Percentiles rank a stretch among this genome's conserved stretches.
Conservation (phyloP, 2,329 filamentous ascomycete species). For the Paecilomyces formosus region DNA sequence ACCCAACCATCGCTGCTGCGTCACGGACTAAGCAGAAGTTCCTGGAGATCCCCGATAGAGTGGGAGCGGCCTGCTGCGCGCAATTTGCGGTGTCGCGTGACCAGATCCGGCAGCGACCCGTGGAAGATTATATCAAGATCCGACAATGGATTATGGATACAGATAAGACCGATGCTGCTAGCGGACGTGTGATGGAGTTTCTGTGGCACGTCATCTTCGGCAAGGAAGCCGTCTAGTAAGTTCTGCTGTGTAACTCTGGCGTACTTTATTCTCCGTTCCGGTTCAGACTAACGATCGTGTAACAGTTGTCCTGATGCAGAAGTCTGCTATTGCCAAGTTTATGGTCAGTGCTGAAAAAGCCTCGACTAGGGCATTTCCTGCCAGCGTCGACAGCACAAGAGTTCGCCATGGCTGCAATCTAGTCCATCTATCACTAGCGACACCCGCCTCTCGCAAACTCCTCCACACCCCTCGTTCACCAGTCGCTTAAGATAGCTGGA, state of each 20-base stretch:
- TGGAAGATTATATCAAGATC: conserved; percentile 49
- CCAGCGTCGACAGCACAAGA: too few species aligned
- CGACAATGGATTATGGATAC: conserved; percentile 56
- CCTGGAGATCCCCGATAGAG: conserved; percentile 39
- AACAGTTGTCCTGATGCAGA: conserved; percentile 25
- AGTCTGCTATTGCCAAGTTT: conserved; percentile 30
- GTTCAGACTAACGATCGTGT: conserved; percentile 6
- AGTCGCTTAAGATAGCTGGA: too few species aligned
- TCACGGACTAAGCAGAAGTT: conserved; percentile 24
- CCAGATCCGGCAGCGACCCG: conserved; percentile 42
- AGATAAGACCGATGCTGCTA: conserved; percentile 46
- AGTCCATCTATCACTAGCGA: too few species aligned
- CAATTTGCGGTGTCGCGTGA: conserved; percentile 56
- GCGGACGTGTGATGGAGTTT: conserved; percentile 57
- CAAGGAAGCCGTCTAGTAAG: conserved; percentile 33
- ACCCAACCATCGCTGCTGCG: not conserved
- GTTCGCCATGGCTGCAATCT: too few species aligned
- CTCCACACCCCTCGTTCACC: too few species aligned
- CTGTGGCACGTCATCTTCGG: conserved; percentile 55
- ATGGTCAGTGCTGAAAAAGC: conserved; percentile 22
- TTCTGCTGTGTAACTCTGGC: not conserved
- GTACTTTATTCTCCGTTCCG: not conserved
- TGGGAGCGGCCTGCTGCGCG: conserved; percentile 56
- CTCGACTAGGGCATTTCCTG: not conserved
- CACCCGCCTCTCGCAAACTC: too few species aligned